phyloP scores from a whole-genome alignment of 352 stramenopile species.

The Globisporangium emineosum region DNA sequence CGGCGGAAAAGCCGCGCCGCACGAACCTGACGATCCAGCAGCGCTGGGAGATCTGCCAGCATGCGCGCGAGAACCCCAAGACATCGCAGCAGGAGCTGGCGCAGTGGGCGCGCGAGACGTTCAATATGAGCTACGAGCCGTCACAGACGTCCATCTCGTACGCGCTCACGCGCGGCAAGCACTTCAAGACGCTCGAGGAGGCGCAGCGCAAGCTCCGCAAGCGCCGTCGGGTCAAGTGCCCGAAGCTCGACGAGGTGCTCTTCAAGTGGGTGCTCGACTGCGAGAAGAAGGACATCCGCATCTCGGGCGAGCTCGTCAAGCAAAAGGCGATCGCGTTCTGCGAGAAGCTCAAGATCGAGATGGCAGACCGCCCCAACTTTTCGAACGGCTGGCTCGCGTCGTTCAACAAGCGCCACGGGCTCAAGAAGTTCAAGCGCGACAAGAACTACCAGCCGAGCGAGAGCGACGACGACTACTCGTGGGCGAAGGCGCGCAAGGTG shows the following conservation, averaged over 20 bases:
- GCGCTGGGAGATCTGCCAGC: constrained; percentile 76
- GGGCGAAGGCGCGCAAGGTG: constrained; percentile 13
- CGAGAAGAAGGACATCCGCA: constrained; percentile 19
- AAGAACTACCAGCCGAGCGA: constrained; percentile 16
- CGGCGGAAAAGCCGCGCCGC: constrained; percentile 5
- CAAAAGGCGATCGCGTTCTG: constrained; percentile 18
- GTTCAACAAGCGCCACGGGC: constrained; percentile 60
- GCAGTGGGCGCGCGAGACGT: constrained; percentile 73
- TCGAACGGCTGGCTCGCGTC: constrained; percentile 84
- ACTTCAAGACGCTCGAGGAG: constrained; percentile 69
- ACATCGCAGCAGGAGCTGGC: constrained; percentile 70
- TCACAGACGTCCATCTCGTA: constrained; percentile 84
- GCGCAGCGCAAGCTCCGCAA: constrained; percentile 60
- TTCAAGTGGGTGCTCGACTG: constrained; percentile 21
- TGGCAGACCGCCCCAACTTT: constrained; percentile 29
- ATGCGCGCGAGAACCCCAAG: constrained; percentile 68
- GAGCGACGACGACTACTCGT: constrained; percentile 20
- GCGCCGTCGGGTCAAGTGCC: constrained; percentile 19
- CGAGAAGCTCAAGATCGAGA: constrained; percentile 16
- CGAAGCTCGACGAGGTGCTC: constrained; percentile 22
- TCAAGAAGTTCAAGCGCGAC: constrained; percentile 25
- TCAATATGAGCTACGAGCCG: constrained; percentile 62
- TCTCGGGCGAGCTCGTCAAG: constrained; percentile 23
- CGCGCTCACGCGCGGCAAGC: constrained; percentile 70
- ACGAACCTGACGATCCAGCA: constrained; percentile 80